Percentiles rank a stretch among this genome's conserved stretches.
phyloP scores from a whole-genome alignment of 495 filamentous ascomycete species.

The Tuber magnatum region DNA sequence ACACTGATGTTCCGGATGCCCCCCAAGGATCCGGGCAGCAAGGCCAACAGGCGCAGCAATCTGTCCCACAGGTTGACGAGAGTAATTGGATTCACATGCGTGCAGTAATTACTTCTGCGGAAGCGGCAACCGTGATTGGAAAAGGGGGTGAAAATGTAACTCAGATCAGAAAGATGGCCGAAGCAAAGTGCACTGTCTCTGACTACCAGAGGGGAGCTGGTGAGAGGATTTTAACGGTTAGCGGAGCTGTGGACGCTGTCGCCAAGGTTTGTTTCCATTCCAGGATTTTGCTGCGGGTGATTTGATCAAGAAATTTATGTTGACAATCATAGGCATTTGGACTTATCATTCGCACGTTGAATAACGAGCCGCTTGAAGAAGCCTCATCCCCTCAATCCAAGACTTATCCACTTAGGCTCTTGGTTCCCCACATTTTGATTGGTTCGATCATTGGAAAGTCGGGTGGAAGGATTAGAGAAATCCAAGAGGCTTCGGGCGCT shows the following conservation, averaged over 20 bases:
- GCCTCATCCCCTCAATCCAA: slow-evolving; percentile 87
- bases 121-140: slow-evolving; percentile 95
- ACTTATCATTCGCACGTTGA: slow-evolving; percentile 92
- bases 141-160: slow-evolving; percentile 98
- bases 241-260: slow-evolving; percentile 87
- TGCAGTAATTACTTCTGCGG: slow-evolving; percentile 89
- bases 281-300: slow-evolving; percentile 8
- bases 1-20: slow-evolving; percentile 69
- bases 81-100: slow-evolving; percentile 94
- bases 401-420: slow-evolving; percentile 90
- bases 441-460: slow-evolving; percentile 98
- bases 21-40: slow-evolving; percentile 48
- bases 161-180: slow-evolving; percentile 80
- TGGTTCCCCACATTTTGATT: slow-evolving; percentile 94
- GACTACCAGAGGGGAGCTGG: slow-evolving; percentile 95
- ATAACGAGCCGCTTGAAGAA: slow-evolving; percentile 83
- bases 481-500: slow-evolving; percentile 93
- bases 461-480: slow-evolving; percentile 91
- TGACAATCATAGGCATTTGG: slow-evolving; percentile 70
- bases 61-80: slow-evolving; percentile 65
- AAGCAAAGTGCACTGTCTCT: slow-evolving; percentile 96
- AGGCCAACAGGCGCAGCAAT: slow-evolving; percentile 46
- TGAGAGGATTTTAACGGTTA: slow-evolving; percentile 93
- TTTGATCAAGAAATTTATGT: slow-evolving; percentile 9
- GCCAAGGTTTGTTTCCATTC: slow-evolving; percentile 67